phyloP scores from a whole-genome alignment of 345 rosid genomes.

The Schrenkiella parvula region DNA sequence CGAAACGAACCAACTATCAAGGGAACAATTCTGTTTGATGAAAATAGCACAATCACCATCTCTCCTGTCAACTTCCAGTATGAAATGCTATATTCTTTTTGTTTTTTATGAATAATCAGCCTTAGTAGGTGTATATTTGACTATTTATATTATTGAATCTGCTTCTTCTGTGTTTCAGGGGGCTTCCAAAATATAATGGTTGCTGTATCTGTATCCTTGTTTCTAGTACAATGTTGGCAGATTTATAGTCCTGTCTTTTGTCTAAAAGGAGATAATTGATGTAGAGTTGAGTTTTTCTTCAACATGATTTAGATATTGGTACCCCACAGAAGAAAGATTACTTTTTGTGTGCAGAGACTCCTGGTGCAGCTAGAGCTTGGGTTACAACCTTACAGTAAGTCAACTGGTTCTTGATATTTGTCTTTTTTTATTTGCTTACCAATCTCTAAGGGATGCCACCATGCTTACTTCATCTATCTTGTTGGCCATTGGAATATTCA shows the following conservation, averaged over 20 bases:
- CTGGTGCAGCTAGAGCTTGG: conserved; percentile 98
- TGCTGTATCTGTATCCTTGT: conserved; percentile 95
- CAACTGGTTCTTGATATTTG: conserved; percentile 12
- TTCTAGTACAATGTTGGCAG: not conserved
- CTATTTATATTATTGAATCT: conserved; percentile 6
- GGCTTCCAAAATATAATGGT: conserved; percentile 90
- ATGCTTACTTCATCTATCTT: not conserved
- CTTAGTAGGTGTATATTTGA: not conserved
- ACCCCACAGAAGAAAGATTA: conserved; percentile 97
- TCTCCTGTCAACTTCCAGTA: conserved; percentile 99
- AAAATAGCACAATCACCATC: conserved; percentile 72
- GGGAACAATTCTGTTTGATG: conserved; percentile 80
- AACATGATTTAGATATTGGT: conserved; percentile 65
- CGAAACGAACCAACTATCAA: conserved; percentile 84
- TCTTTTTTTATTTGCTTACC: not conserved
- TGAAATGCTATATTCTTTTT: conserved; percentile 27
- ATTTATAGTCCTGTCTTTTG: not conserved
- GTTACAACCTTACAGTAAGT: conserved; percentile 93
- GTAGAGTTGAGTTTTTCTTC: conserved; percentile 36
- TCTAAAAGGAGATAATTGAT: not conserved
- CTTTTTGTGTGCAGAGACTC: conserved; percentile 94
- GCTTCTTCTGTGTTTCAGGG: conserved; percentile 50
- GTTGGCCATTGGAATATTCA: conserved; percentile 18
- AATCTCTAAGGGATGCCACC: not conserved
- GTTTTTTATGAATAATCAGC: not conserved